Conservation (phyloP, 2,329 filamentous ascomycete species). For the Neonectria faginata region DNA sequence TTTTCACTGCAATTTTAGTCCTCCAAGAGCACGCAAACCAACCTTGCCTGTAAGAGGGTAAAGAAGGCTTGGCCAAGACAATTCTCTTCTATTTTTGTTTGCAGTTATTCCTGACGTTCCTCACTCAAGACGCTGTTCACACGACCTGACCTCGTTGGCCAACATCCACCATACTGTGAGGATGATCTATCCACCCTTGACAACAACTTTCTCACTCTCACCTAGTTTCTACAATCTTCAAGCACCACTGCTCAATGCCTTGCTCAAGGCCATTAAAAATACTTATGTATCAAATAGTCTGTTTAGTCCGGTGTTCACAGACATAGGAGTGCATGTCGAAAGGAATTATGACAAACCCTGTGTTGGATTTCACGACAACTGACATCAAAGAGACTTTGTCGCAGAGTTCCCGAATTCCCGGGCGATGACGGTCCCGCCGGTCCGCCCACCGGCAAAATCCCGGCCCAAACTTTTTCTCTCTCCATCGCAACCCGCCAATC, state of each 20-base stretch:
- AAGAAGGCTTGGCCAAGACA: constrained; percentile 41
- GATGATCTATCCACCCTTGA: too few species aligned
- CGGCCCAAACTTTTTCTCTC: constrained; percentile 38
- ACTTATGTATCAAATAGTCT: too few species aligned
- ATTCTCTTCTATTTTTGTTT: constrained; percentile 55
- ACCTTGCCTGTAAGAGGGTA: too few species aligned
- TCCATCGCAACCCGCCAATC: constrained; percentile 37
- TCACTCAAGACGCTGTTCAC: constrained; percentile 45
- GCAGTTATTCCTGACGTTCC: constrained; percentile 54
- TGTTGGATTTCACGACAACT: too few species aligned
- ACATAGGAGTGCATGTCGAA: too few species aligned
- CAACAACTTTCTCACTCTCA: too few species aligned
- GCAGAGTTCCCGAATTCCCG: background rate
- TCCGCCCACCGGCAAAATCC: constrained; percentile 35
- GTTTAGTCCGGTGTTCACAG: too few species aligned
- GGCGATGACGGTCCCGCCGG: background rate
- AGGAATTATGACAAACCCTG: too few species aligned
- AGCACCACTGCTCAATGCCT: too few species aligned
- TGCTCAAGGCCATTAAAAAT: too few species aligned
- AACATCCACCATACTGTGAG: too few species aligned
- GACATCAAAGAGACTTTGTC: background rate
- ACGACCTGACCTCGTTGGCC: constrained; percentile 31
- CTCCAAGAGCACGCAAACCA: background rate
- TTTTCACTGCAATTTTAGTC: background rate
- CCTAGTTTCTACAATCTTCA: too few species aligned